A percentile compares a stretch with the other conserved stretches of the same genome.
phyloP scores from a whole-genome alignment of 805 yeast species.

The Ogataea trehalophila region DNA sequence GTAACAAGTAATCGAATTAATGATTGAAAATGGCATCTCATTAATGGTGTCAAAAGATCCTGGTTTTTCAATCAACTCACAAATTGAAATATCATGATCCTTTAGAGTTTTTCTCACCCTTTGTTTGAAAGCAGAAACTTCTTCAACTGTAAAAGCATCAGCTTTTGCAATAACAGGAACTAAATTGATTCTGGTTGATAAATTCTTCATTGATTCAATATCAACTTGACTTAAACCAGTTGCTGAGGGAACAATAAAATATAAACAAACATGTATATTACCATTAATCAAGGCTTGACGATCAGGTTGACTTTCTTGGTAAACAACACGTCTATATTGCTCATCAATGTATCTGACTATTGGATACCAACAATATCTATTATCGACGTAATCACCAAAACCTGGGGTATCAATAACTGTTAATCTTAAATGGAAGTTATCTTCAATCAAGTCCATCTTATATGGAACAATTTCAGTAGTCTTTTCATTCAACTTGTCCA shows the following conservation, averaged over 20 bases:
- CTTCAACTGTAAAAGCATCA: slow-evolving; percentile 62
- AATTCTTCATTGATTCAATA: slow-evolving; percentile 64
- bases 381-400: slow-evolving; percentile 68
- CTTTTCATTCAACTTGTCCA: slow-evolving; percentile 13
- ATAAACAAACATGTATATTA: slow-evolving; percentile 81
- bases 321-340: slow-evolving; percentile 62
- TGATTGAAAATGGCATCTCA: slow-evolving; percentile 64
- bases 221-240: slow-evolving; percentile 61
- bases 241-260: slow-evolving; percentile 70
- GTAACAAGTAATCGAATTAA: slow-evolving; percentile 57
- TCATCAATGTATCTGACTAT: slow-evolving; percentile 73
- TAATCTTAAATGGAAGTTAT: slow-evolving; percentile 52
- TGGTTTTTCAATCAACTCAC: slow-evolving; percentile 42
- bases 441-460: slow-evolving; percentile 53
- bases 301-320: slow-evolving; percentile 74
- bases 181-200: slow-evolving; percentile 69
- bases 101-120: slow-evolving; percentile 46
- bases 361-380: slow-evolving; percentile 61
- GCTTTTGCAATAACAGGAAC: slow-evolving; percentile 81
- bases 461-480: slow-evolving; percentile 32
- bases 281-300: slow-evolving; percentile 50
- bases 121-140: slow-evolving; percentile 48
- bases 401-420: slow-evolving; percentile 71
- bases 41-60: slow-evolving; percentile 32
- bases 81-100: slow-evolving; percentile 53